Conservation (phyloP, 2,329 filamentous ascomycete species). For the Raffaelea ambrosiae region DNA sequence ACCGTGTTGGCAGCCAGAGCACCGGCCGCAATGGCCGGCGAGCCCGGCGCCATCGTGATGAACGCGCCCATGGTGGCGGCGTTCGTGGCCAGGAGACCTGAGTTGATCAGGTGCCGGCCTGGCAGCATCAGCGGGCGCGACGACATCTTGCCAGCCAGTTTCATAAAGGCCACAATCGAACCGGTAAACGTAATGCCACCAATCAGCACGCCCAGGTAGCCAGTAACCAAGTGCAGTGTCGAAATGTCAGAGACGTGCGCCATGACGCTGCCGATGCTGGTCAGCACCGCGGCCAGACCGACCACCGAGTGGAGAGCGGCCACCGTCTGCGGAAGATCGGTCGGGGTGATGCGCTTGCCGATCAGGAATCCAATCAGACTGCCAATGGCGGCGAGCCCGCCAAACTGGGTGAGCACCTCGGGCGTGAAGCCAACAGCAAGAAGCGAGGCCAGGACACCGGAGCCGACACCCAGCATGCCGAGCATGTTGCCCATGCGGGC, state of each 20-base stretch:
- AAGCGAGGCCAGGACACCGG: slow-evolving; percentile 75
- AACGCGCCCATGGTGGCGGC: slow-evolving; percentile 78
- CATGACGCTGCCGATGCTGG: slow-evolving; percentile 81
- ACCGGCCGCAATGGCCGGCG: slow-evolving; percentile 68
- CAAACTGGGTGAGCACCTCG: slow-evolving; percentile 73
- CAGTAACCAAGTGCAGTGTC: slow-evolving; percentile 75
- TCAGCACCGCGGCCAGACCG: slow-evolving; percentile 78
- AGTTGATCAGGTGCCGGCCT: slow-evolving; percentile 69
- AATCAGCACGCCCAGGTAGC: slow-evolving; percentile 79
- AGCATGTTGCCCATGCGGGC: slow-evolving; percentile 79
- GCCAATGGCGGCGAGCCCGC: slow-evolving; percentile 64
- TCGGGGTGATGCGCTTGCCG: slow-evolving; percentile 79
- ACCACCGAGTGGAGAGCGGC: slow-evolving; percentile 86
- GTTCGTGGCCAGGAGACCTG: slow-evolving; percentile 65
- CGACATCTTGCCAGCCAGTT: slow-evolving; percentile 74
- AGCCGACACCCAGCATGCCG: slow-evolving; percentile 75
- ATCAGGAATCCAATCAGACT: slow-evolving; percentile 62
- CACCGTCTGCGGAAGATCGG: slow-evolving; percentile 80
- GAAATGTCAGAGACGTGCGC: slow-evolving; percentile 61
- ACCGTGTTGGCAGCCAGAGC: slow-evolving; percentile 69
- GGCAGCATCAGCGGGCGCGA: slow-evolving; percentile 66
- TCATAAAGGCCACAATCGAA: slow-evolving; percentile 81
- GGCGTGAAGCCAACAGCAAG: slow-evolving; percentile 72
- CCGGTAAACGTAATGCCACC: slow-evolving; percentile 87
- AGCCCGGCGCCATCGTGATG: slow-evolving; percentile 70